Evolutionary conservation across 2,329 filamentous ascomycete genomes (phyloP).

Genomic region (Aspergillus quadricinctus): DNA sequence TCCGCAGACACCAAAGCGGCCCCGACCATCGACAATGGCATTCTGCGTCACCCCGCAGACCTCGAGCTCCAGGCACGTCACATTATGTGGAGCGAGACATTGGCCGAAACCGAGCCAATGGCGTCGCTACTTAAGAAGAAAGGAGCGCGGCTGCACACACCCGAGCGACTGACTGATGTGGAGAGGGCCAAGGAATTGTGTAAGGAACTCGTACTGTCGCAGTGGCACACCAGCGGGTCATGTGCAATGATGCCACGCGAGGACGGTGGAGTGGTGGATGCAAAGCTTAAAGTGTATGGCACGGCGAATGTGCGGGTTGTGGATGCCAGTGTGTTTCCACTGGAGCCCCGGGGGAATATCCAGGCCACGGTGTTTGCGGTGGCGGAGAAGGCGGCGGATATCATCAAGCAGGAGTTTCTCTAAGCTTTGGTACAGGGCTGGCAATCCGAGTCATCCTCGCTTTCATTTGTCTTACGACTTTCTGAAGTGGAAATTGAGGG

Average conservation of each 20-base stretch:
- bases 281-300: constrained; percentile 26
- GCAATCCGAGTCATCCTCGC: not conserved
- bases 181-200: constrained; percentile 15
- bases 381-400: constrained; percentile 31
- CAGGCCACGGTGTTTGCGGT: constrained; percentile 34
- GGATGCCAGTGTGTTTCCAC: constrained; percentile 33
- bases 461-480: not conserved
- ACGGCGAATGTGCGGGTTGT: constrained; percentile 28
- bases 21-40: constrained; percentile 42
- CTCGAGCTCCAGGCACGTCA: constrained; percentile 37
- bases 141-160: constrained; percentile 17
- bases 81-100: constrained; percentile 29
- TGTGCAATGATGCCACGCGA: constrained; percentile 29
- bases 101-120: constrained; percentile 27
- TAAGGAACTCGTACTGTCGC: constrained; percentile 13
- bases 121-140: constrained; percentile 29
- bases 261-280: constrained; percentile 28
- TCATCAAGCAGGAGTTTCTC: constrained; percentile 15
- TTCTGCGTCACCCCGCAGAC: constrained; percentile 43
- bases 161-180: constrained; percentile 4
- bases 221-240: constrained; percentile 24
- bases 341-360: constrained; percentile 35
- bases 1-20: constrained; percentile 31
- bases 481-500: not conserved
- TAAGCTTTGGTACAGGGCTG: not conserved